A percentile compares a stretch with the other conserved stretches of the same genome.
Evolutionary conservation across 345 rosid species (phyloP).

Genomic region (Camelina sativa): DNA sequence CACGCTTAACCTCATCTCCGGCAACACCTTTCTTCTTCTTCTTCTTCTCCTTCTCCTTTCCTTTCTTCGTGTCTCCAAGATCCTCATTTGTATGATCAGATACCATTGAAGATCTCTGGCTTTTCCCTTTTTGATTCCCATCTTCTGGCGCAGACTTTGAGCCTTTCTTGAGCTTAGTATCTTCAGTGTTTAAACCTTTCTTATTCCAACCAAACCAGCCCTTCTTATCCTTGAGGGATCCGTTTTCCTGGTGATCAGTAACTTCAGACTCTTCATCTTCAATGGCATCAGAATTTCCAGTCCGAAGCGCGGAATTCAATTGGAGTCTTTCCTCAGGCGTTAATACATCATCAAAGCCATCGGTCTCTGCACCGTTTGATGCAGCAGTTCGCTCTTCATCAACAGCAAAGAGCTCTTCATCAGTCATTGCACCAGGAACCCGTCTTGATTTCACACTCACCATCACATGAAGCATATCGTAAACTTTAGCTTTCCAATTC

Average conservation of each 20-base stretch:
- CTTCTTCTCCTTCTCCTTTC: conserved; percentile 63
- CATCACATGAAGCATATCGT: conserved; percentile 97
- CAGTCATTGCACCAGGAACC: conserved; percentile 99
- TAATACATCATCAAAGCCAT: conserved; percentile 78
- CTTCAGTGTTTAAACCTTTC: conserved; percentile 77
- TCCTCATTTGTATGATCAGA: conserved; percentile 67
- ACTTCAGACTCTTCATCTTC: conserved; percentile 74
- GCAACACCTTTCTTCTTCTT: conserved; percentile 83
- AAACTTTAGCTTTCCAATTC: conserved; percentile 94
- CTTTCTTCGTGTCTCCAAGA: conserved; percentile 63
- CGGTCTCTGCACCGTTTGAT: conserved; percentile 57
- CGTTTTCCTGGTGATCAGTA: conserved; percentile 59
- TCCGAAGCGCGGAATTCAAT: conserved; percentile 73
- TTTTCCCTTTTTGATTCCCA: conserved; percentile 62
- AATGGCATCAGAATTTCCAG: conserved; percentile 67
- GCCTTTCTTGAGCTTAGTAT: conserved; percentile 69
- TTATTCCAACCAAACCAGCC: conserved; percentile 96
- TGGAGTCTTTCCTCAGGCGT: conserved; percentile 93
- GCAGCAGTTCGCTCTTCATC: conserved; percentile 67
- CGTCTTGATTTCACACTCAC: conserved; percentile 95
- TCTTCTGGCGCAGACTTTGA: conserved; percentile 78
- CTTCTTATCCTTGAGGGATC: conserved; percentile 80
- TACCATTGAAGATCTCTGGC: conserved; percentile 54
- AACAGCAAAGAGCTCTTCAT: conserved; percentile 92
- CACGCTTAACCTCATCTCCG: conserved; percentile 63